These are phyloP conservation scores for Ormosia emarginata DNA, from an alignment of 306 rosid species.

Conservation along the genomic window DNA sequence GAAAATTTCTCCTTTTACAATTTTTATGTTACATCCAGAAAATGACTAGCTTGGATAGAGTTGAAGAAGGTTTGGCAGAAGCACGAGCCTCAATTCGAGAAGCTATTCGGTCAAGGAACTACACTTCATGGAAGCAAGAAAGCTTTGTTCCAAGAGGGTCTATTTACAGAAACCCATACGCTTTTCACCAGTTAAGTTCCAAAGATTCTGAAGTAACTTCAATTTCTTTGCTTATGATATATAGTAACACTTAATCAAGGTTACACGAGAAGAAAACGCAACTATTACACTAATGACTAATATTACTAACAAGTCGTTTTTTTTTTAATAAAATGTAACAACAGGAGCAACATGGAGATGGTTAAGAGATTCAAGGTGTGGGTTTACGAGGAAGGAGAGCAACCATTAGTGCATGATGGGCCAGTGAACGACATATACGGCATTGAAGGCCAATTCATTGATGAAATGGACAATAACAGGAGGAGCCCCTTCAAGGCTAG, in stretches of 20 bases:
- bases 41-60: conserved; percentile 20
- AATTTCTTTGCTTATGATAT: not conserved
- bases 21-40: conserved; percentile 17
- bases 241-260: not conserved
- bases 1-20: not conserved
- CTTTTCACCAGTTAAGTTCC: conserved; percentile 37
- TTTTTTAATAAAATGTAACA: not conserved
- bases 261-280: not conserved
- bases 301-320: not conserved
- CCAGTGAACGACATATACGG: conserved; percentile 50
- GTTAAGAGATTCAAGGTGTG: conserved; percentile 52
- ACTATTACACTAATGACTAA: too few species aligned
- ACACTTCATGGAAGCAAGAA: not conserved
- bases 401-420: conserved; percentile 45
- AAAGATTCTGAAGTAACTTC: not conserved
- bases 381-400: conserved; percentile 55
- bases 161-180: conserved; percentile 27
- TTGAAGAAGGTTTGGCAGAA: conserved; percentile 29
- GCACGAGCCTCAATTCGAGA: conserved; percentile 30
- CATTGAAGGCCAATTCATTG: conserved; percentile 59
- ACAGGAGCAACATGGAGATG: conserved; percentile 59
- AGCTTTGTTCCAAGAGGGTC: conserved; percentile 23
- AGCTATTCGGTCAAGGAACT: conserved; percentile 14
- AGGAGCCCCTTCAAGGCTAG: conserved; percentile 43
- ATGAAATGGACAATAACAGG: conserved; percentile 44